A percentile compares a stretch with the other conserved stretches of the same genome.
Conservation (phyloP, 805 yeast genomes). For the Metschnikowia continentalis region DNA sequence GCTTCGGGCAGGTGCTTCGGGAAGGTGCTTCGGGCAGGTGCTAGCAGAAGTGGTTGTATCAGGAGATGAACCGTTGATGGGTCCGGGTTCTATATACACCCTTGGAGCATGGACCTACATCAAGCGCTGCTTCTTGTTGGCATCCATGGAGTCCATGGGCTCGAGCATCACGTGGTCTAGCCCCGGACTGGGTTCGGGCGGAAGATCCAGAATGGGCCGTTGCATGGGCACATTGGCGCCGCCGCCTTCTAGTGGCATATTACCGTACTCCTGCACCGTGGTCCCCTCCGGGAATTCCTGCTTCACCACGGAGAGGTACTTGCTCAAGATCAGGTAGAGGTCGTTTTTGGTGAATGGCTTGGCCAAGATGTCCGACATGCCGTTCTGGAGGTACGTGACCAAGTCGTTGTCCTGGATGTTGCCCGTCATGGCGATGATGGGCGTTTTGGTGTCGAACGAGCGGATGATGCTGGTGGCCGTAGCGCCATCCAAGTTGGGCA, state of each 20-base stretch:
- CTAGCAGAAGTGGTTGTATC: too few relatives aligned
- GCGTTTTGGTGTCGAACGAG: conserved; percentile 77
- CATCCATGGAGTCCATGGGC: conserved; percentile 13
- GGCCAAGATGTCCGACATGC: conserved; percentile 88
- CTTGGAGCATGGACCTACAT: neutral
- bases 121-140: conserved; percentile 13
- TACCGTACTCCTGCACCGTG: conserved; percentile 11
- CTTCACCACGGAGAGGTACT: conserved; percentile 49
- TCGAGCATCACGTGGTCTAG: conserved; percentile 12
- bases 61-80: too few relatives aligned
- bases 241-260: conserved; percentile 10
- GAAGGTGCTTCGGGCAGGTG: too few relatives aligned
- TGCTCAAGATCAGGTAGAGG: conserved; percentile 69
- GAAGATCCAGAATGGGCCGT: conserved; percentile 7
- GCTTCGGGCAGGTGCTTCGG: too few relatives aligned
- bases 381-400: conserved; percentile 75
- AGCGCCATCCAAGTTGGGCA: conserved; percentile 86
- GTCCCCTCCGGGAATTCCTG: conserved; percentile 14
- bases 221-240: conserved; percentile 6
- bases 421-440: conserved; percentile 93
- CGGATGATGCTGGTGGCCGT: conserved; percentile 88
- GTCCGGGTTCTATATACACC: neutral
- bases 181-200: conserved; percentile 10
- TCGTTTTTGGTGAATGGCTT: conserved; percentile 92
- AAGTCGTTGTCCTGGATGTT: conserved; percentile 80